phyloP scores from a whole-genome alignment of 768 basidiomycete species.

The Hygrophorus pudorinus region DNA sequence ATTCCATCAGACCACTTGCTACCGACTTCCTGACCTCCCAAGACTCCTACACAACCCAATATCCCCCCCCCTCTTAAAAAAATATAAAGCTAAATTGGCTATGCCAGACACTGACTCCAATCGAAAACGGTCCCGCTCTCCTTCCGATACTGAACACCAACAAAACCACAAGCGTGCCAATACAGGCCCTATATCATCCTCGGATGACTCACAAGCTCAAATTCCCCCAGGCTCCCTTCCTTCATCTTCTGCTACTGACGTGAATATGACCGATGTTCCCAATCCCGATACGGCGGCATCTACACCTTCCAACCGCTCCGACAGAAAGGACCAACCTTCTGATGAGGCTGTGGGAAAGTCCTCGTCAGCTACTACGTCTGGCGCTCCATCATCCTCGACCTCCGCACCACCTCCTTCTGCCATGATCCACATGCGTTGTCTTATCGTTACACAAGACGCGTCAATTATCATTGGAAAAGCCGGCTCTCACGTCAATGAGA shows the following conservation, averaged over 20 bases:
- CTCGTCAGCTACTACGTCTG: constrained; percentile 32
- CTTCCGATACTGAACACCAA: constrained; percentile 70
- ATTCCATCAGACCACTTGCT: constrained; percentile 37
- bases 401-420: constrained; percentile 52
- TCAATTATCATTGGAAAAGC: constrained; percentile 98
- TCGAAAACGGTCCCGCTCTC: constrained; percentile 82
- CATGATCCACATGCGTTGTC: constrained; percentile 92
- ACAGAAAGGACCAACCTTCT: constrained; percentile 36
- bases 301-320: constrained; percentile 35
- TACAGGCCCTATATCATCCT: constrained; percentile 54
- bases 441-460: constrained; percentile 99
- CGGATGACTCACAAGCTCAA: constrained; percentile 49
- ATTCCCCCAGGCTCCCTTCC: constrained; percentile 33
- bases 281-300: constrained; percentile 51
- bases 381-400: constrained; percentile 40
- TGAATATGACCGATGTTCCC: constrained; percentile 55
- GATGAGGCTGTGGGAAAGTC: constrained; percentile 29
- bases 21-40: constrained; percentile 11
- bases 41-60: constrained; percentile 14
- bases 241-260: constrained; percentile 33
- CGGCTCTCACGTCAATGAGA: constrained; percentile 96
- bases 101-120: constrained; percentile 83
- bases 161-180: constrained; percentile 80
- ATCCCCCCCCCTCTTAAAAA: not conserved
- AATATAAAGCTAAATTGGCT: constrained; percentile 39